These are phyloP conservation scores for Pseudocercospora macadamiae DNA, from an alignment of 2,329 filamentous ascomycete species.

Conservation along the genomic window DNA sequence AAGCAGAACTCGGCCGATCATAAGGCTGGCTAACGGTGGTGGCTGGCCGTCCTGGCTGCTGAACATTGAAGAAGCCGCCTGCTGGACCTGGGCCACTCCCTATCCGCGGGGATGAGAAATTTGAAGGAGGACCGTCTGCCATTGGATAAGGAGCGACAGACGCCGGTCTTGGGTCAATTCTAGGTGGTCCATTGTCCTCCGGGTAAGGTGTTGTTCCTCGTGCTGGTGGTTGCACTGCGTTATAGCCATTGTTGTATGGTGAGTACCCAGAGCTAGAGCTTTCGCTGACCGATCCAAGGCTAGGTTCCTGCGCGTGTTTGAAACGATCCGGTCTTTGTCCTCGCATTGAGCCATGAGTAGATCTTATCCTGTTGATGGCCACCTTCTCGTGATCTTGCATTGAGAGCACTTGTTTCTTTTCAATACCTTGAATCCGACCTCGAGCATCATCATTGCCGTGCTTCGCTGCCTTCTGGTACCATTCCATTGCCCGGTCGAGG, in stretches of 20 bases:
- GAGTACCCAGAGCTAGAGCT: constrained; percentile 15
- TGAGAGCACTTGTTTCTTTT: constrained; percentile 74
- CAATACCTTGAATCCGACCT: constrained; percentile 79
- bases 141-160: constrained; percentile 71
- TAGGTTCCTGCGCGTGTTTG: constrained; percentile 39
- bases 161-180: constrained; percentile 44
- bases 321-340: constrained; percentile 51
- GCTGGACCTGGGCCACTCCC: constrained; percentile 25
- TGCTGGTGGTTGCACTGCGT: constrained; percentile 21
- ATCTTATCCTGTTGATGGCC: constrained; percentile 80
- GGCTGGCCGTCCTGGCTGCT: constrained; percentile 29
- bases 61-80: constrained; percentile 43
- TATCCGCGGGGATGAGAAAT: constrained; percentile 12
- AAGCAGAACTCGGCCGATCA: constrained; percentile 56
- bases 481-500: constrained; percentile 76
- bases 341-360: constrained; percentile 55
- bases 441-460: constrained; percentile 91
- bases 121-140: constrained; percentile 60
- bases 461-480: constrained; percentile 88
- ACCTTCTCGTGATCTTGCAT: constrained; percentile 92
- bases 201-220: constrained; percentile 37
- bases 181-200: constrained; percentile 40
- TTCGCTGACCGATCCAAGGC: constrained; percentile 23
- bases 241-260: constrained; percentile 20
- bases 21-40: constrained; percentile 52